phyloP scores from a whole-genome alignment of 2,329 filamentous ascomycete genomes.

The Fusarium zealandicum region DNA sequence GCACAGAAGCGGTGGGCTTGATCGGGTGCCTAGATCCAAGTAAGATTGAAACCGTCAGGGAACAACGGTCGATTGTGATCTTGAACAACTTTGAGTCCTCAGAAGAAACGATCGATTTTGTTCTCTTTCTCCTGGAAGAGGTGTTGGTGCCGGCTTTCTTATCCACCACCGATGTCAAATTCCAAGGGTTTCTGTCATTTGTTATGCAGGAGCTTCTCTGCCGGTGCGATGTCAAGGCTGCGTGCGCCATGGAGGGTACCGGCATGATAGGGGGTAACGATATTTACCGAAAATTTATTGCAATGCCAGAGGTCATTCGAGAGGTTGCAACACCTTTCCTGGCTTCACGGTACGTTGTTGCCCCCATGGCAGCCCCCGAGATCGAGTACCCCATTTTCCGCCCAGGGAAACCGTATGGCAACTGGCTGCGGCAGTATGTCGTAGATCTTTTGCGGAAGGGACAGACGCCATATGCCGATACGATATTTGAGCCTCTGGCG shows the following conservation, averaged over 20 bases:
- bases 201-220: slow-evolving; percentile 92
- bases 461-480: slow-evolving; percentile 74
- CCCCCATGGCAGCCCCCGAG: slow-evolving; percentile 62
- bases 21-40: slow-evolving; percentile 94
- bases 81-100: slow-evolving; percentile 83
- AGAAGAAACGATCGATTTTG: slow-evolving; percentile 84
- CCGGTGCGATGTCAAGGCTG: slow-evolving; percentile 74
- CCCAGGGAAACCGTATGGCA: slow-evolving; percentile 70
- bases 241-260: slow-evolving; percentile 53
- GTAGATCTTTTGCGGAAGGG: slow-evolving; percentile 82
- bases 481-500: slow-evolving; percentile 82
- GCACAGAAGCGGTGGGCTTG: slow-evolving; percentile 83
- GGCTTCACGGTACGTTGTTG: slow-evolving; percentile 81
- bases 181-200: slow-evolving; percentile 91
- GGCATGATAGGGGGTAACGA: slow-evolving; percentile 58
- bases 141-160: slow-evolving; percentile 91
- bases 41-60: slow-evolving; percentile 79
- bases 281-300: slow-evolving; percentile 77
- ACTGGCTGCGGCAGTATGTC: slow-evolving; percentile 83
- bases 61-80: slow-evolving; percentile 84
- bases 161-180: slow-evolving; percentile 84
- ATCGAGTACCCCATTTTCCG: slow-evolving; percentile 82
- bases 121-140: slow-evolving; percentile 83
- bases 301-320: slow-evolving; percentile 77
- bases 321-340: slow-evolving; percentile 90